phyloP scores from a whole-genome alignment of 2,329 filamentous ascomycete genomes.

The Xylaria sp. region DNA sequence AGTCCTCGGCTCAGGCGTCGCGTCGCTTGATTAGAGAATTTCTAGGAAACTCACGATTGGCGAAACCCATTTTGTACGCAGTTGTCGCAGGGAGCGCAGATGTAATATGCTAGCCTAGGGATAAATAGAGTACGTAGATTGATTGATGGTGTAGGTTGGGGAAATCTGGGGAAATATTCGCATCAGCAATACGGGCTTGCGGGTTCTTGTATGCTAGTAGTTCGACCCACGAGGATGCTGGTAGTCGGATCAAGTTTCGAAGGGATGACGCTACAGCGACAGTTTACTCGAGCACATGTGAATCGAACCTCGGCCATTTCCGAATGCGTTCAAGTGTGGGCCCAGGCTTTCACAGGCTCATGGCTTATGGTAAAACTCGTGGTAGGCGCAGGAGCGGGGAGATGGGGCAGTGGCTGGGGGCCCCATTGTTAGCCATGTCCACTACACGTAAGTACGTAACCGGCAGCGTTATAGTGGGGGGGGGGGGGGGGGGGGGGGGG shows the following conservation, averaged over 20 bases:
- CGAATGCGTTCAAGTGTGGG: constrained; percentile 33
- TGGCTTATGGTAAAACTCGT: neutral
- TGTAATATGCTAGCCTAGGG: neutral
- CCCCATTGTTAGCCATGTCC: no score
- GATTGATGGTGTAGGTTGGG: neutral
- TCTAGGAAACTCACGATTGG: constrained; percentile 63
- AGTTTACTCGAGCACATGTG: constrained; percentile 36
- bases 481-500: no score
- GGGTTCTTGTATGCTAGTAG: constrained; percentile 25
- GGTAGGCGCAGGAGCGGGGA: no score
- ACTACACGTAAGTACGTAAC: no score
- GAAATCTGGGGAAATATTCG: neutral
- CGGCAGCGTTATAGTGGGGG: no score
- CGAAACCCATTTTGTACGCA: constrained; percentile 68
- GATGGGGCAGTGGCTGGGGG: no score
- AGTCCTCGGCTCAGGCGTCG: neutral
- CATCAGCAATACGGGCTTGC: neutral
- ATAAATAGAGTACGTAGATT: neutral
- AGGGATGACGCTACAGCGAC: constrained; percentile 33
- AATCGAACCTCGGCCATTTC: constrained; percentile 42
- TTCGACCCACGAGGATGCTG: constrained; percentile 9
- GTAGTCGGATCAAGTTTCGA: constrained; percentile 25
- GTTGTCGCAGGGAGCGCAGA: neutral
- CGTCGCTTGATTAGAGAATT: constrained; percentile 5
- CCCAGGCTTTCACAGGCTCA: neutral